Evolutionary conservation across 176 grass and related monocot species (phyloP), one percentile per base, ranked within the genome.

Genomic region (Oryza officinalis): DNA sequence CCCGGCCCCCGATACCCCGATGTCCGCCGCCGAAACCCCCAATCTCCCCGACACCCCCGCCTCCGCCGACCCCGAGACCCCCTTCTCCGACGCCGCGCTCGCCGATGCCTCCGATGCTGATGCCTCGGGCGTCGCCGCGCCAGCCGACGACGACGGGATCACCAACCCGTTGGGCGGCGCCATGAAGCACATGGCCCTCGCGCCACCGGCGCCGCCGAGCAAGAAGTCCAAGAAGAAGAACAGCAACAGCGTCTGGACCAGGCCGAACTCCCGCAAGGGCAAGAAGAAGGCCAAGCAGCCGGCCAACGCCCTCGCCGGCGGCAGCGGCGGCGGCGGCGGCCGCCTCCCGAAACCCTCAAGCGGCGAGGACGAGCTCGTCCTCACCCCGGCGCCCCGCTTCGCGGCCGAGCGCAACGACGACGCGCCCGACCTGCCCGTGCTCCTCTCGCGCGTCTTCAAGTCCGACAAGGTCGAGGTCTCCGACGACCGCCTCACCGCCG

Each of bases 221-320:
- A 97, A 91, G 83, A 97, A 97, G 67, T 90, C 92, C 23, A 97
- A 94, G 90, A 94, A 90, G 82, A 98, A 98, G 75, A 83, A 54
- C 70, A 86, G 72, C 54, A 90, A 77, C 87, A 93, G 82, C 77
- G 90, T 98, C 44, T 95, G 95, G 95, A 95, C 90, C 49, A 86
- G 90, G 27, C 87, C 92, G 9, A 45, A 75, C 79, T 93, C 92
- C 57, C 92, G 92, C 69, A 98, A 95, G 87, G 91, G 95, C 0
- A 98, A 98, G 84, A 98, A 94, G 88, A 98, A 98, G 86, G 63
- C 88, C 13, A 85, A 74, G 82, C 76, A 80, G 40, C 49, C 72
- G 43, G 30, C 47, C 22, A 71, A 78, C 37, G 73, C 77, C 50
- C 35, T 27, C 35, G 27, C 47, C 23, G 63, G 67, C 68, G 27